Conservation (phyloP, 345 rosid species). For the Melaleuca quinquenervia region DNA sequence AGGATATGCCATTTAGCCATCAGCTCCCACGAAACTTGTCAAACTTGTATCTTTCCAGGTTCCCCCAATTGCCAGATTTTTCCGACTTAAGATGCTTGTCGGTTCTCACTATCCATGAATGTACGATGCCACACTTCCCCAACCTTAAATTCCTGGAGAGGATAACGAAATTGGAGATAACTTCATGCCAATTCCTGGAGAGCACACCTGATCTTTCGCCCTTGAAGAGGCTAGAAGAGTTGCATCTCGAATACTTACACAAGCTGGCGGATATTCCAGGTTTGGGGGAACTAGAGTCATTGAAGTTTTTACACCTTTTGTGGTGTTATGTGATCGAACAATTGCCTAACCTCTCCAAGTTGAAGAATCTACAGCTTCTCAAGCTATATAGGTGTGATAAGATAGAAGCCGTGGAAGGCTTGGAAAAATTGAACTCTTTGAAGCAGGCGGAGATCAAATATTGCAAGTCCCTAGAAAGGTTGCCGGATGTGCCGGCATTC, state of each 20-base stretch:
- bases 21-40: no score
- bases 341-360: neutral
- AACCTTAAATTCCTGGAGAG: no score
- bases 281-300: neutral
- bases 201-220: neutral
- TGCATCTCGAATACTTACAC: accelerated
- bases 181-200: no score
- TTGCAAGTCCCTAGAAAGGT: neutral
- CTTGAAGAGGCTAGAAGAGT: neutral
- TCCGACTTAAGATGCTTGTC: no score
- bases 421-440: neutral
- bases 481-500: neutral
- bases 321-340: neutral
- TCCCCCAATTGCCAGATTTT: no score
- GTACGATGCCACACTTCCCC: no score
- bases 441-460: accelerated
- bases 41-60: no score
- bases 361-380: neutral
- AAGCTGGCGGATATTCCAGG: neutral
- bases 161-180: no score
- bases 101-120: no score
- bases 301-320: neutral
- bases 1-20: no score
- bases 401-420: neutral
- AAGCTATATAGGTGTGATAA: accelerated